Evolutionary conservation across 2,329 filamentous ascomycete genomes (phyloP).

Genomic region (Neocucurbitaria cava): DNA sequence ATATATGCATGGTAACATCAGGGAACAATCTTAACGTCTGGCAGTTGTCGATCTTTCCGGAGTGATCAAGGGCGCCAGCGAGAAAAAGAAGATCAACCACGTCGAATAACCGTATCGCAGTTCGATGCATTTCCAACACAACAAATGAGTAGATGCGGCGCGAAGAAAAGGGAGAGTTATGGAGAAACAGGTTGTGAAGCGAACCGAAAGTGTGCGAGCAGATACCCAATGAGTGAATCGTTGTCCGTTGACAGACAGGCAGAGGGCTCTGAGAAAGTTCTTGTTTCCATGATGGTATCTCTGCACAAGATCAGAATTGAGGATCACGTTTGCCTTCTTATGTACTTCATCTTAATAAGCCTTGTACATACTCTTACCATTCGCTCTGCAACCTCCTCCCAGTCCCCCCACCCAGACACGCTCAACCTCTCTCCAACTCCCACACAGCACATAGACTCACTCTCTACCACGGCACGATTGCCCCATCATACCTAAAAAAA

Average conservation of each 20-base stretch:
- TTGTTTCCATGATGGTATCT: neutral
- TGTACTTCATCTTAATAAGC: neutral
- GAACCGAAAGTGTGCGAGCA: neutral
- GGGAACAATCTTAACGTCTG: conserved; percentile 3
- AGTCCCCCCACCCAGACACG: too few species aligned
- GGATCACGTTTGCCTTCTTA: neutral
- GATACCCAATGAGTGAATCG: neutral
- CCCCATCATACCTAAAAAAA: conserved; percentile 47
- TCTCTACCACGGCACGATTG: conserved; percentile 46
- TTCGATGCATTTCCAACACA: neutral
- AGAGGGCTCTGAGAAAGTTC: too few species aligned
- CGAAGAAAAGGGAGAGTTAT: neutral
- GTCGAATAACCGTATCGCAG: conserved; percentile 17
- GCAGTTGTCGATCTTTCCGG: conserved; percentile 55
- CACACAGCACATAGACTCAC: too few species aligned
- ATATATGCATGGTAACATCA: neutral
- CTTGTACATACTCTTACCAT: neutral
- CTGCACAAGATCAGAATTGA: neutral
- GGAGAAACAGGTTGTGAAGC: neutral
- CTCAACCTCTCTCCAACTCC: neutral
- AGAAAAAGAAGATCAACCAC: conserved; percentile 37
- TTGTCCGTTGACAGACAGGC: neutral
- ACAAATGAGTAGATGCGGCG: neutral
- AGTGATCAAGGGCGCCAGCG: conserved; percentile 54
- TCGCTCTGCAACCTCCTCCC: too few species aligned